Evolutionary conservation across 768 basidiomycete species (phyloP), one percentile per base, ranked within the genome.

Genomic region (Rhodotorula graminis): DNA sequence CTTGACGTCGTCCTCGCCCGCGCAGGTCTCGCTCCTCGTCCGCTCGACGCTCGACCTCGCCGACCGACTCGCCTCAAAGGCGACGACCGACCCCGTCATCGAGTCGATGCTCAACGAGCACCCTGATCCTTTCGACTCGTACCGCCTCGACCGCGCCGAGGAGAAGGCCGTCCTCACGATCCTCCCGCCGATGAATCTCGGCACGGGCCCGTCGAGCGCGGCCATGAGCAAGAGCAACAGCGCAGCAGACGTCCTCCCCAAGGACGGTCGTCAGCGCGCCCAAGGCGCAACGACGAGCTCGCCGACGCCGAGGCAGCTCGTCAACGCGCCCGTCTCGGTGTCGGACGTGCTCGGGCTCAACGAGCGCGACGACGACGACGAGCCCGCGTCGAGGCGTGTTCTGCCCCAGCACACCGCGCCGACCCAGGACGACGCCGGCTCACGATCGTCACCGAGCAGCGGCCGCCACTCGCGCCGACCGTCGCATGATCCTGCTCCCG

Each of bases 51-150:
- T 76, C 49, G 75, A 76, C 63, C 69, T 76, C 44, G 60, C 75
- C 15, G 75, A 76, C 46, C 72, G 75, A 18, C 69, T 76, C 60
- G 69, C 75, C 16, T 71, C 69, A 14, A 76, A 76, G 37, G 72
- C 75, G 3, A 76, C 75, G 7, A 62, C 69, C 16, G 75, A 76
- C 53, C 75, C 75, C 4, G 53, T 66, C 42, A 73, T 76, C 56
- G 75, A 76, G 53, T 29, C 60, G 15, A 73, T 76, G 72, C 69
- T 76, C 29, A 49, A 61, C 61, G 72, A 73, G 52, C 75, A 76
- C 49, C 75, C 75, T 0, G 75, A 76, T 33, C 75, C 75, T 2
- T 76, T 76, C 64, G 72, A 76, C 55, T 71, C 71, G 42, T 76
- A 68, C 52, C 69, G 72, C 18, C 69, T 67, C 25, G 71, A 76